Evolutionary conservation across 1,139 yeast species (phyloP).

Genomic region (Yamadazyma trypodendri): DNA sequence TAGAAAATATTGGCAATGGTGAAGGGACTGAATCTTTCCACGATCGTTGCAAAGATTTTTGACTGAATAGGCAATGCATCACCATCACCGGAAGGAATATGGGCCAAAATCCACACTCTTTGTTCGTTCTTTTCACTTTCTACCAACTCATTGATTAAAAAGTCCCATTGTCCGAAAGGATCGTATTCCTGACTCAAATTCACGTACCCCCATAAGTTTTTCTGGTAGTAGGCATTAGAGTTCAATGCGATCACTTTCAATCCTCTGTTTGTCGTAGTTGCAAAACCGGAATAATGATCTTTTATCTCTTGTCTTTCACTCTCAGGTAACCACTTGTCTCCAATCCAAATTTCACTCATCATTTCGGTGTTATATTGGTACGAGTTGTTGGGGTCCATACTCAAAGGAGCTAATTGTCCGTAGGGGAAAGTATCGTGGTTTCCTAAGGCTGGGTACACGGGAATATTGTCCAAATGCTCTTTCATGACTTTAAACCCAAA

Average conservation of each 20-base stretch:
- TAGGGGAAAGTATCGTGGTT: constrained; percentile 78
- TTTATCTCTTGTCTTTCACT: constrained; percentile 20
- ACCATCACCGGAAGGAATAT: constrained; percentile 55
- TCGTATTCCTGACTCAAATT: constrained; percentile 54
- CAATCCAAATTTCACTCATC: constrained; percentile 58
- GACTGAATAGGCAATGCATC: constrained; percentile 69
- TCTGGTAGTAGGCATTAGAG: constrained; percentile 64
- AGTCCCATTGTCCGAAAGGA: constrained; percentile 62
- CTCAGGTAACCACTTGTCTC: constrained; percentile 37
- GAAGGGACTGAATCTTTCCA: constrained; percentile 65
- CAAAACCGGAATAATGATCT: constrained; percentile 60
- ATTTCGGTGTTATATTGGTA: constrained; percentile 61
- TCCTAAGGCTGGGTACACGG: constrained; percentile 66
- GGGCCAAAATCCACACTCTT: constrained; percentile 72
- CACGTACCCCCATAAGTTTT: constrained; percentile 63
- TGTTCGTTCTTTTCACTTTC: constrained; percentile 57
- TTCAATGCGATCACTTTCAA: constrained; percentile 63
- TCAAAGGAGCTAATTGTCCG: constrained; percentile 61
- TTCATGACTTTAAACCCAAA: constrained; percentile 53
- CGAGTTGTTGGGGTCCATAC: constrained; percentile 37
- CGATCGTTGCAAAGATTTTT: constrained; percentile 52
- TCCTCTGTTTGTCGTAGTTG: constrained; percentile 55
- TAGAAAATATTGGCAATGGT: constrained; percentile 67
- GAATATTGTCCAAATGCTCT: constrained; percentile 48
- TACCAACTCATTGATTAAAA: constrained; percentile 57